Percentiles rank a stretch among this genome's conserved stretches.
These are phyloP conservation scores for Yamadazyma endophytica DNA, from an alignment of 805 yeast genomes.

Conservation along the genomic window DNA sequence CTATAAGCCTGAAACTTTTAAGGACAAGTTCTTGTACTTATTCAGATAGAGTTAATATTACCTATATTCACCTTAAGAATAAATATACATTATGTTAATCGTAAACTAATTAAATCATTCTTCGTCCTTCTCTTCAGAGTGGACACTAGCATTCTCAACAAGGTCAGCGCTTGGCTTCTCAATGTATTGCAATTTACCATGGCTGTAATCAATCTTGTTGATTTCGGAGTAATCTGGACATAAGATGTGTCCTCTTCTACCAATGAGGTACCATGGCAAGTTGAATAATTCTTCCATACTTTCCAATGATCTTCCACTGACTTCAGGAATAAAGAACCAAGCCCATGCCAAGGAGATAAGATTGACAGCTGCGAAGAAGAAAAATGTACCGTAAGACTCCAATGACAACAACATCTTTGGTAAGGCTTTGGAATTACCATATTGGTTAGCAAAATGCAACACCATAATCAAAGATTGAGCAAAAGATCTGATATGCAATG, in stretches of 20 bases:
- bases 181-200: constrained; percentile 12
- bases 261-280: constrained; percentile 56
- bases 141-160: constrained; percentile 10
- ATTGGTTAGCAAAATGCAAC: constrained; percentile 54
- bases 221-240: constrained; percentile 50
- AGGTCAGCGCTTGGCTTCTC: constrained; percentile 10
- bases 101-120: no score
- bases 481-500: constrained; percentile 45
- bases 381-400: constrained; percentile 48
- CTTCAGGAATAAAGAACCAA: constrained; percentile 50
- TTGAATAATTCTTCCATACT: constrained; percentile 48
- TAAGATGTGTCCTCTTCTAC: constrained; percentile 49
- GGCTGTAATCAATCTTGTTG: constrained; percentile 22
- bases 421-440: constrained; percentile 52
- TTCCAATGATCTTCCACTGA: constrained; percentile 48
- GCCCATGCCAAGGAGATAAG: constrained; percentile 40
- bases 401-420: constrained; percentile 47
- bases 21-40: no score
- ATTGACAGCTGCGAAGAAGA: constrained; percentile 44
- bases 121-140: constrained; percentile 10
- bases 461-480: constrained; percentile 52
- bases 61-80: no score
- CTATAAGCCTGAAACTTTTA: background rate
- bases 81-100: no score
- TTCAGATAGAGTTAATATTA: no score